Evolutionary conservation across 1,284 basidiomycete species (phyloP).

Genomic region (Ustilago xerochloae): DNA sequence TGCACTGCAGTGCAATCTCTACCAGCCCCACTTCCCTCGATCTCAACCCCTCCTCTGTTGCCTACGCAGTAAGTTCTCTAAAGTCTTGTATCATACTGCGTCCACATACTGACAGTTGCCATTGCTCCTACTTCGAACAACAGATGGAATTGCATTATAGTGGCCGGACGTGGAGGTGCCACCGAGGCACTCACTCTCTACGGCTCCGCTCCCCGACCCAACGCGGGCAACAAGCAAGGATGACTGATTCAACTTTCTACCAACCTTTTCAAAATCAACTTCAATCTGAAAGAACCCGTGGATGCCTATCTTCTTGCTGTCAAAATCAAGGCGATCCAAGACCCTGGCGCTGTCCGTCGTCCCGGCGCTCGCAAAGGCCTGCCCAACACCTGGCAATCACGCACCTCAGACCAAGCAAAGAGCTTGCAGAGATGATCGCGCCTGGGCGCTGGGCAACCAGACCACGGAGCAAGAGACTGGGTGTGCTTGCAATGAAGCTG

Average conservation of each 20-base stretch:
- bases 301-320: conserved; percentile 43
- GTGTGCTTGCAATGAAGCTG: conserved; percentile 10
- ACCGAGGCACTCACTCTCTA: conserved; percentile 27
- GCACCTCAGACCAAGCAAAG: neutral
- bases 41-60: no score
- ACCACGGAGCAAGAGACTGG: neutral
- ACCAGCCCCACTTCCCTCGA: no score
- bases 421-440: neutral
- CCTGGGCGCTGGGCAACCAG: no score
- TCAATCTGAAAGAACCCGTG: conserved; percentile 3
- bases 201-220: conserved; percentile 40
- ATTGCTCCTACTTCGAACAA: neutral
- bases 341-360: conserved; percentile 1
- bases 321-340: conserved; percentile 31
- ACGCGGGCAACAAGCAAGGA: conserved; percentile 45
- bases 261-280: conserved; percentile 20
- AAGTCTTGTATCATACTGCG: neutral
- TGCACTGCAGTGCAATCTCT: no score
- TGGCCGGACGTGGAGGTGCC: conserved; percentile 4
- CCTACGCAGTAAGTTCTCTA: neutral
- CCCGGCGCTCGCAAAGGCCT: conserved; percentile 7
- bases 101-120: neutral
- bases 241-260: conserved; percentile 23
- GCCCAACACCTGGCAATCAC: conserved; percentile 7
- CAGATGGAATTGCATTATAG: neutral